These are phyloP conservation scores for Penicillium turbatum DNA, from an alignment of 495 filamentous ascomycete species.

Conservation along the genomic window DNA sequence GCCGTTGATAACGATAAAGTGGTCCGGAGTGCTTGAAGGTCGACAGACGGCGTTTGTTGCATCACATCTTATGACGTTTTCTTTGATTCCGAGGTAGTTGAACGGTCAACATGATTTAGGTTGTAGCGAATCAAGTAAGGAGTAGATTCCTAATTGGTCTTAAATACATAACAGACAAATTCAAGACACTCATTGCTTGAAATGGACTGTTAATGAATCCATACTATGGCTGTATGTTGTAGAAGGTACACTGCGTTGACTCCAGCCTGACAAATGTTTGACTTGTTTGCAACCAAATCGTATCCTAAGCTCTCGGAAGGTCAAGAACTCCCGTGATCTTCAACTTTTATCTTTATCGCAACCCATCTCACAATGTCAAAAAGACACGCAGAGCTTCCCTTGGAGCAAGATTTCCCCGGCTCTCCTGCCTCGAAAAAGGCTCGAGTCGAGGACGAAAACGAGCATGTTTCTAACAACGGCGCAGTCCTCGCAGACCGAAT, in stretches of 20 bases:
- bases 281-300: slow-evolving; percentile 36
- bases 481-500: slow-evolving; percentile 32
- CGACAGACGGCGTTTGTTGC: slow-evolving; percentile 35
- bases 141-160: neutral
- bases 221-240: neutral
- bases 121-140: slow-evolving; percentile 4
- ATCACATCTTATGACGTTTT: slow-evolving; percentile 43
- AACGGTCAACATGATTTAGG: slow-evolving; percentile 8
- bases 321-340: slow-evolving; percentile 11
- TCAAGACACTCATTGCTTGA: neutral
- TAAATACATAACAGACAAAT: neutral
- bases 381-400: slow-evolving; percentile 67
- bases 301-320: slow-evolving; percentile 12
- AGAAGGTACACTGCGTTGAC: neutral
- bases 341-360: slow-evolving; percentile 12
- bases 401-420: slow-evolving; percentile 59
- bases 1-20: slow-evolving; percentile 75
- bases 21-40: slow-evolving; percentile 59
- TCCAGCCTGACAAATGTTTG: slow-evolving; percentile 29
- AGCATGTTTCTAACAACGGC: slow-evolving; percentile 37
- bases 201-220: neutral
- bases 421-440: slow-evolving; percentile 77
- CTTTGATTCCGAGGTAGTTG: slow-evolving; percentile 27
- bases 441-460: slow-evolving; percentile 55
- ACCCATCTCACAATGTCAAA: slow-evolving; percentile 58